Percentiles rank a stretch among this genome's conserved stretches.
Evolutionary conservation across 345 rosid genomes (phyloP).

Genomic region (Rhizophora apiculata): DNA sequence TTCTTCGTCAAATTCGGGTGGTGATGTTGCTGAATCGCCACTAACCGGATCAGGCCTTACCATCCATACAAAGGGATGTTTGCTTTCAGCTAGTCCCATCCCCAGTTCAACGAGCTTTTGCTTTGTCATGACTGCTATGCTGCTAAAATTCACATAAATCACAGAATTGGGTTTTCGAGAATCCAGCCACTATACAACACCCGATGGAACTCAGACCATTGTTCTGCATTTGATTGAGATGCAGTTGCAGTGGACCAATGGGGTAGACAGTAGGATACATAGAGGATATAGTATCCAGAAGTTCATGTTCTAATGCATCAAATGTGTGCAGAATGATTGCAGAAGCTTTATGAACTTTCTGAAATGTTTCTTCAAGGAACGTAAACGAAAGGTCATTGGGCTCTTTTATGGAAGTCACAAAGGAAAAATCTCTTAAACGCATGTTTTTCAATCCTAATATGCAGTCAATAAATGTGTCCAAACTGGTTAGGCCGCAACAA

Average conservation of each 20-base stretch:
- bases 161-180: background rate
- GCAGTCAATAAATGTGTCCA: background rate
- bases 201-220: background rate
- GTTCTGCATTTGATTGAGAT: background rate
- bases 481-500: too few relatives aligned
- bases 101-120: background rate
- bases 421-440: background rate
- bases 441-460: constrained; percentile 1
- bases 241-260: constrained; percentile 4
- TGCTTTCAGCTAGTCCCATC: background rate
- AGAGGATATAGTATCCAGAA: background rate
- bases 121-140: background rate
- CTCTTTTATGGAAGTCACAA: background rate
- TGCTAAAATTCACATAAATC: background rate
- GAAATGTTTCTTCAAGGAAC: background rate
- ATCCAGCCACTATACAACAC: background rate
- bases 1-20: background rate
- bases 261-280: background rate
- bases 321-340: constrained; percentile 11
- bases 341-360: background rate
- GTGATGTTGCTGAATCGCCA: background rate
- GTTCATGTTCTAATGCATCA: constrained; percentile 6
- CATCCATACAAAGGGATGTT: background rate
- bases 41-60: background rate
- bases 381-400: background rate